A percentile compares a stretch with the other conserved stretches of the same genome.
Conservation (phyloP, 345 rosid genomes). For the Aquilaria malaccensis region DNA sequence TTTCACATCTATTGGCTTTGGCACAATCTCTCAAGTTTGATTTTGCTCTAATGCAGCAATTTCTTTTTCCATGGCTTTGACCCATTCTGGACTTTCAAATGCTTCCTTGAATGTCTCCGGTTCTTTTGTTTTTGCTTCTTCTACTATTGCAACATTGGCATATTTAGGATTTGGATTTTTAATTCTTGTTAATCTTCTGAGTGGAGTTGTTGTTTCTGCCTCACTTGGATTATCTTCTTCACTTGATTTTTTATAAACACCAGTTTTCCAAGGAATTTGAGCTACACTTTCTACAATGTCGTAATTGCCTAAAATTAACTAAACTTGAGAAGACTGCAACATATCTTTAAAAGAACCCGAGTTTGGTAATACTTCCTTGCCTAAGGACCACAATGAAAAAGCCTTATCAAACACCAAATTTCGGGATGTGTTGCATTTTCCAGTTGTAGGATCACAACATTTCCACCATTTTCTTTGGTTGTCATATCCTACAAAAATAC, state of each 20-base stretch:
- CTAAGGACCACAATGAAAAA: neutral
- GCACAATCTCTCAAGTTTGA: neutral
- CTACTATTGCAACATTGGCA: neutral
- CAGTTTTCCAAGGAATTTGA: conserved; percentile 10
- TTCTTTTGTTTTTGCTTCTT: neutral
- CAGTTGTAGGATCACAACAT: conserved; percentile 8
- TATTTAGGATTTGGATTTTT: conserved; percentile 3
- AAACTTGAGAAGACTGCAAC: neutral
- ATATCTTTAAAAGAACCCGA: neutral
- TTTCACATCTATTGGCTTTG: neutral
- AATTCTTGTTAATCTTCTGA: neutral
- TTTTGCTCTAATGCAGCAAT: neutral
- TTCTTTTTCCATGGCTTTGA: neutral
- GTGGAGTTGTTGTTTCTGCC: neutral
- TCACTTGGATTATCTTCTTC: conserved; percentile 2
- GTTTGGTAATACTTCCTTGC: neutral
- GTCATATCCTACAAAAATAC: conserved; percentile 8
- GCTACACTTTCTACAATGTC: neutral
- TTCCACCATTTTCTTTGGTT: neutral
- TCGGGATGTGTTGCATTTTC: neutral
- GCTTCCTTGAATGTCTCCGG: neutral
- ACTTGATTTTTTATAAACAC: neutral
- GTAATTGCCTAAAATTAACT: no score
- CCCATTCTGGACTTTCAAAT: neutral
- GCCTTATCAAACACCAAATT: conserved; percentile 12